Percentiles rank a stretch among this genome's conserved stretches.
phyloP scores from a whole-genome alignment of 495 filamentous ascomycete species.

The Amniculicola lignicola region DNA sequence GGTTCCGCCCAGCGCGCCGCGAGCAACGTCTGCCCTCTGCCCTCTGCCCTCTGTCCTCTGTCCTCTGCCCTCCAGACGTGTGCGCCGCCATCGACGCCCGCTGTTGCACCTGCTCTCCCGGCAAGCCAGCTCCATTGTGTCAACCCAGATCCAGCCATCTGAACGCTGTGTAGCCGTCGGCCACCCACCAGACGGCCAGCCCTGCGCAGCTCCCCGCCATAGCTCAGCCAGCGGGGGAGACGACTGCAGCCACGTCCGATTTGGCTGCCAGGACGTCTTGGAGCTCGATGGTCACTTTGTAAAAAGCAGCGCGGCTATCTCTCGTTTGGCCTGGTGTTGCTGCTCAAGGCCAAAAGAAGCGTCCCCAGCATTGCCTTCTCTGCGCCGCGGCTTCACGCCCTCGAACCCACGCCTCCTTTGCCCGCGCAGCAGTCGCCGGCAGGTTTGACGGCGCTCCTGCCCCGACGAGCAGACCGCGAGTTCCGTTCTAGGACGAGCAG shows the following conservation, averaged over 20 bases:
- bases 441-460: neutral
- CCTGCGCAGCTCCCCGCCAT: conserved; percentile 4
- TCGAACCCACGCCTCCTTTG: neutral
- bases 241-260: conserved; percentile 32
- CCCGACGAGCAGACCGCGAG: neutral
- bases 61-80: neutral
- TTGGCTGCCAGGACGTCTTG: conserved; percentile 14
- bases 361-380: neutral
- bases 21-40: too few relatives aligned
- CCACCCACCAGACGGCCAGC: conserved; percentile 1
- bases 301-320: conserved; percentile 22
- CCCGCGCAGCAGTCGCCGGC: too few relatives aligned
- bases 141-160: conserved; percentile 20
- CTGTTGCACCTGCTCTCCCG: conserved; percentile 9
- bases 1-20: neutral
- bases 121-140: conserved; percentile 6
- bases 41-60: too few relatives aligned
- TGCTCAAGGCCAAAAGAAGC: conserved; percentile 17
- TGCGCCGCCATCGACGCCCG: conserved; percentile 9
- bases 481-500: conserved; percentile 14
- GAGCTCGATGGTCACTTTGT: conserved; percentile 13
- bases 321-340: conserved; percentile 29
- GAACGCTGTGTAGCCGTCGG: conserved; percentile 5
- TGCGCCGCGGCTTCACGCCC: neutral
- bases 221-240: neutral